Evolutionary conservation across 2,329 filamentous ascomycete species (phyloP).

Genomic region (Colletotrichum brevisporum): DNA sequence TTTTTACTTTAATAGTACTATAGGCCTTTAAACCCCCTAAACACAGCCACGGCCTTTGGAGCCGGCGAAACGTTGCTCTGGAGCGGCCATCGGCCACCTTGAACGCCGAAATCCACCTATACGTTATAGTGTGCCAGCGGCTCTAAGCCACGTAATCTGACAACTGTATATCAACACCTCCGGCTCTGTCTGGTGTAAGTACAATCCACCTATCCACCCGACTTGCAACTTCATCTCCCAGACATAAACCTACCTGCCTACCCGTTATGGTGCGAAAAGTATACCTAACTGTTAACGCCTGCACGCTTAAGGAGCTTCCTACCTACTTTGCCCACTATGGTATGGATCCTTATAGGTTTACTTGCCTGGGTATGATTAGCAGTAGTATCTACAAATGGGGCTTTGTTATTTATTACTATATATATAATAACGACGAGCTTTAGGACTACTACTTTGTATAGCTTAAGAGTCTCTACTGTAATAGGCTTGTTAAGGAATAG

Average conservation of each 20-base stretch:
- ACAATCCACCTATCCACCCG: neutral
- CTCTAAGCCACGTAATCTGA: too few species aligned
- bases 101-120: too few species aligned
- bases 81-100: too few species aligned
- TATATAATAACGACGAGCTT: conserved; percentile 36
- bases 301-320: conserved; percentile 8
- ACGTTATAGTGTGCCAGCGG: too few species aligned
- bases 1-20: too few species aligned
- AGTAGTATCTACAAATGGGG: conserved; percentile 39
- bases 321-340: neutral
- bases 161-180: too few species aligned
- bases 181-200: too few species aligned
- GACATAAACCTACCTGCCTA: neutral
- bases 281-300: neutral
- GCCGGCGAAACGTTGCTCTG: too few species aligned
- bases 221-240: neutral
- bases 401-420: conserved; percentile 41
- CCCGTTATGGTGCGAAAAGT: neutral
- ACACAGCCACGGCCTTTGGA: too few species aligned
- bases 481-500: neutral
- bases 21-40: too few species aligned
- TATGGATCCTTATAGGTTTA: neutral
- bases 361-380: neutral
- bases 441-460: conserved; percentile 28
- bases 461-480: conserved; percentile 1